Evolutionary conservation across 306 rosid species (phyloP), one percentile per base, ranked within the genome.

Genomic region (Prunus campanulata): DNA sequence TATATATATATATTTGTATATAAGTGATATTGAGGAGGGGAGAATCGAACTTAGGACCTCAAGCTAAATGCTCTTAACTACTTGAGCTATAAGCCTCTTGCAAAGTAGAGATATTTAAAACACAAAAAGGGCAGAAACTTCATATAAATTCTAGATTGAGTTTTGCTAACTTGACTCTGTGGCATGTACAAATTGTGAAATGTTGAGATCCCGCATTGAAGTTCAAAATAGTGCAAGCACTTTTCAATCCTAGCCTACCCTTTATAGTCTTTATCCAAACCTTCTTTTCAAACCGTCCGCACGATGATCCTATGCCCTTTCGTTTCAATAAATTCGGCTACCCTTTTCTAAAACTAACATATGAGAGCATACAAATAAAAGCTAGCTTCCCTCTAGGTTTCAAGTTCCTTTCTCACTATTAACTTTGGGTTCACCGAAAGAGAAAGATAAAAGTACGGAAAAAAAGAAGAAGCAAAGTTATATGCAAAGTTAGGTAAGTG

Each of bases 261-360:
- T 20, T 5, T 0, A 25, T 19, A 2, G 64, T 71, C 8, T 9
- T 19, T 30, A 13, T 32, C 62, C 64, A 3, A 42, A 1, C 47
- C 8, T 2, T 19, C 49, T 56, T 56, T 72, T 72, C 66, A 20
- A 19, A 57, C 51, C 65, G 0, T 13, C 69, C 15, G 0, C 16
- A 18, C 9, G 69, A 29, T 18, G 25, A 30, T 10, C 16, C 29
- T n/a, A 42, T 25, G 20, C 50, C 52, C 76, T 10, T 15, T 48
- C 27, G 47, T 44, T 60, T 74, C 77, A 74, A 74, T 30, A 61
- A 44, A 46, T 61, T 74, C 60, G 60, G 77, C 77, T 25, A 61
- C 13, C 22, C 60, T 7, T 60, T 74, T 42, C 6, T 56, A 6
- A 46, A 68, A 24, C 35, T 3, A 8, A 8, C 35, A 16, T 2